Evolutionary conservation across 495 filamentous ascomycete species (phyloP), one percentile per base, ranked within the genome.

Genomic region (Trichoderma gamsii): DNA sequence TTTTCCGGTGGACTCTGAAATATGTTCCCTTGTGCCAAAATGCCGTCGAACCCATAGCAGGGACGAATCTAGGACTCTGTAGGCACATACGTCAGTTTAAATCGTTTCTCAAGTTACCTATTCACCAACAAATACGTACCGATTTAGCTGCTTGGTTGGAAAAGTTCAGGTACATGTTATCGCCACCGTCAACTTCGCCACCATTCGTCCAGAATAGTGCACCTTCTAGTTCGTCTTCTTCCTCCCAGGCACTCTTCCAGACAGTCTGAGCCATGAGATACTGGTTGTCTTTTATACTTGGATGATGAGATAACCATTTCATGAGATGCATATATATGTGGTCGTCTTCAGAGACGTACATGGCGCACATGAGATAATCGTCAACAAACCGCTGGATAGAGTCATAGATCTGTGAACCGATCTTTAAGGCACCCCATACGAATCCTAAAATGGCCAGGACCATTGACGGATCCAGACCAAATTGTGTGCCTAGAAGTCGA

Each of bases 281-380:
- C n/a, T 86, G 81, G 1, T 85, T 83, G 23, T 79, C 79, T 51
- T 80, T 82, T 49, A 84, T 77, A 56, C 76, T 77, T 9, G 79
- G 81, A 68, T 89, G 86, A 41, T 78, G 72, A 0, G 85, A 82
- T 4, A 89, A 79, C 84, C 86, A 90, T 35, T 80, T 76, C 78
- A 90, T 85, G 49, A 89, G 72, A 68, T 88, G 82, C 13, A 75
- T 70, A 75, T 85, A 89, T 16, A 89, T 85, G 49, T 87, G 83
- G 71, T 91, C 87, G 43, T 77, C 76, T 69, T 79, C 81, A 67
- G 79, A 77, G 70, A 91, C 79, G 46, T 80, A 77, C 67, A 91
- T 78, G 44, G 75, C 82, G 64, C 84, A 80, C 77, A 82, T 86
- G 70, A 82, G 81, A 69, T 86, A 79, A 7, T 75, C 69, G n/a